Conservation (phyloP, 1,139 yeast genomes). For the Debaryomyces sp. region DNA sequence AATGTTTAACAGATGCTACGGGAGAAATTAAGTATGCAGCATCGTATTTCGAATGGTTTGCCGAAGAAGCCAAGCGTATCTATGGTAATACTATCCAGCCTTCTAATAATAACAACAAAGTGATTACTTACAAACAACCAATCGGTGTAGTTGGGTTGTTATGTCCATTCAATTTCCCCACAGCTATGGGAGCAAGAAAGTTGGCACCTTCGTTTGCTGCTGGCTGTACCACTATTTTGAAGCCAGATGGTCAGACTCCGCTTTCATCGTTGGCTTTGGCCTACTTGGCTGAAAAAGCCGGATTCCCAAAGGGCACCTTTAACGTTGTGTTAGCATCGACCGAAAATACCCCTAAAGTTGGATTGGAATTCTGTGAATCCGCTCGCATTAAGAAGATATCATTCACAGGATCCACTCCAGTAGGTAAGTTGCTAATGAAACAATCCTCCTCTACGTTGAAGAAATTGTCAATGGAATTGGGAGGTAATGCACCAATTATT, state of each 20-base stretch:
- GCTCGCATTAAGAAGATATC: conserved; percentile 50
- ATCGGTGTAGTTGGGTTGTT: conserved; percentile 52
- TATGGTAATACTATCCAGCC: conserved; percentile 49
- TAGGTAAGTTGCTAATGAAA: conserved; percentile 54
- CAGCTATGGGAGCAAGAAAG: conserved; percentile 52
- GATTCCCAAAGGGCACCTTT: conserved; percentile 47
- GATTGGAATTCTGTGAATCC: conserved; percentile 38
- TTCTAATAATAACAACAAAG: conserved; percentile 38
- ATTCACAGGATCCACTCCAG: conserved; percentile 62
- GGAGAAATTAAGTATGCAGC: conserved; percentile 50
- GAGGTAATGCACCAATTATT: conserved; percentile 56
- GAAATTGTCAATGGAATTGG: conserved; percentile 54
- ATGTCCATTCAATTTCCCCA: conserved; percentile 53
- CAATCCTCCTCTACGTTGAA: conserved; percentile 49
- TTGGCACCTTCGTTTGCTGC: conserved; percentile 54
- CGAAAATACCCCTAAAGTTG: conserved; percentile 38
- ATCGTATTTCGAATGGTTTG: conserved; percentile 48
- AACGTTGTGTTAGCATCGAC: conserved; percentile 42
- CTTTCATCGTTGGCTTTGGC: conserved; percentile 48
- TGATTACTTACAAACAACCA: conserved; percentile 47
- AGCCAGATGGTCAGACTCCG: conserved; percentile 51
- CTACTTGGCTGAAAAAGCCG: conserved; percentile 45
- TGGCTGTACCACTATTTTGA: conserved; percentile 50
- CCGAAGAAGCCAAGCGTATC: conserved; percentile 45
- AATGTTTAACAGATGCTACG: conserved; percentile 42